A percentile compares a stretch with the other conserved stretches of the same genome.
Evolutionary conservation across 2,329 filamentous ascomycete species (phyloP).

Genomic region (Bipolaris zeicola): DNA sequence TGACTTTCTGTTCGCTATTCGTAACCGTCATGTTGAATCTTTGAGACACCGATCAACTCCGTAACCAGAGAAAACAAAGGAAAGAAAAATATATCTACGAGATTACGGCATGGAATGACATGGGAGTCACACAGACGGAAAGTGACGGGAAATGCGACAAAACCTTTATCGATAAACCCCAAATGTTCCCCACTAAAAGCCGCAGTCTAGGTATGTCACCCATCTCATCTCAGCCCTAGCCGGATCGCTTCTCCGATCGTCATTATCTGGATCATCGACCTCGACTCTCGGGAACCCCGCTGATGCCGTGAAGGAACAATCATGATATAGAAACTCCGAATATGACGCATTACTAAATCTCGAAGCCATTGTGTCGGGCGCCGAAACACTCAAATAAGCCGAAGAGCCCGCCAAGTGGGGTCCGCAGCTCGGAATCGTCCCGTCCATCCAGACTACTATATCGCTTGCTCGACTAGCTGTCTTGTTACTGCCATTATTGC

Average conservation of each 20-base stretch:
- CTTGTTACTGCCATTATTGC: neutral
- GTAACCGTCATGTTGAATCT: conserved; percentile 32
- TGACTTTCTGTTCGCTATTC: conserved; percentile 43
- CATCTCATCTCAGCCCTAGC: conserved; percentile 5
- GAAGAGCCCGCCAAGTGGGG: neutral
- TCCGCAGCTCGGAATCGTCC: neutral
- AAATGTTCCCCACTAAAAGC: conserved; percentile 8
- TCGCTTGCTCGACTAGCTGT: neutral
- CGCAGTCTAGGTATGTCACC: conserved; percentile 4
- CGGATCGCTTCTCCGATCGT: conserved; percentile 7
- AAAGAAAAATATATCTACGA: neutral
- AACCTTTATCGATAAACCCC: conserved; percentile 23
- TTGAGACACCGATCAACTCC: conserved; percentile 5
- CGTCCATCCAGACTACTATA: conserved; percentile 3
- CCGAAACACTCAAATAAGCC: conserved; percentile 5
- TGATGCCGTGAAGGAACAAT: neutral
- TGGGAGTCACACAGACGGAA: conserved; percentile 14
- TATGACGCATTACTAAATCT: conserved; percentile 1
- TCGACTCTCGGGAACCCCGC: conserved; percentile 13
- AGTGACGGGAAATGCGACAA: conserved; percentile 7
- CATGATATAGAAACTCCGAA: conserved; percentile 7
- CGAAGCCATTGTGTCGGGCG: neutral
- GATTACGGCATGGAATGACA: neutral
- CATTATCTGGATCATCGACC: conserved; percentile 7
- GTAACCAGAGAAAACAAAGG: conserved; percentile 2